Conservation (phyloP, 352 stramenopile genomes). For the Pythium volutum region DNA sequence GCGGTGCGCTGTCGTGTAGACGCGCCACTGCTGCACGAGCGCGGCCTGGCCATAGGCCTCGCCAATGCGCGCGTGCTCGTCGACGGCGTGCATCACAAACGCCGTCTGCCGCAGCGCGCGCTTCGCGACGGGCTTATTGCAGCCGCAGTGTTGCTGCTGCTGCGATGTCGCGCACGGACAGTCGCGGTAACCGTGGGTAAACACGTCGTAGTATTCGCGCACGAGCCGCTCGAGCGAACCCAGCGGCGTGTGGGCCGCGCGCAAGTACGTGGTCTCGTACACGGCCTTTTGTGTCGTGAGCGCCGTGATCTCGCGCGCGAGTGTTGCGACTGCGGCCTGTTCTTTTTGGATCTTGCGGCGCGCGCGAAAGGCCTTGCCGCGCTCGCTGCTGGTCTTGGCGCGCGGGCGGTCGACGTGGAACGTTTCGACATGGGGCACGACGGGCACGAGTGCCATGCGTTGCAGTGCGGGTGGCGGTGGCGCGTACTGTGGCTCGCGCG, state of each 20-base stretch:
- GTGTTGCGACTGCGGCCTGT: neutral
- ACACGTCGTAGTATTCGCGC: slow-evolving; percentile 13
- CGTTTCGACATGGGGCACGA: slow-evolving; percentile 3
- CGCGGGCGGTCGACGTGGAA: neutral
- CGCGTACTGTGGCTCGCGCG: too few species aligned
- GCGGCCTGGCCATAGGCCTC: slow-evolving; percentile 2
- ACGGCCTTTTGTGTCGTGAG: neutral
- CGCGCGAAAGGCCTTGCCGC: slow-evolving; percentile 17
- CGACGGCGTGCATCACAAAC: slow-evolving; percentile 1
- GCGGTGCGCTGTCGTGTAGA: neutral
- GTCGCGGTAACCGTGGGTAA: slow-evolving; percentile 3
- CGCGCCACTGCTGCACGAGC: slow-evolving; percentile 3
- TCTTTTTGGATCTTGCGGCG: neutral
- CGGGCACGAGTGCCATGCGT: neutral
- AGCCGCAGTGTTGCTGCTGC: neutral
- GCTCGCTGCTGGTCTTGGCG: slow-evolving; percentile 20
- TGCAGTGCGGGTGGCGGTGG: neutral
- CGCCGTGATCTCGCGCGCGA: neutral
- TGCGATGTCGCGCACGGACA: neutral
- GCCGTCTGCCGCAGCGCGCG: neutral
- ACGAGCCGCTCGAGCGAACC: slow-evolving; percentile 12
- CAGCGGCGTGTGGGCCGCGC: neutral
- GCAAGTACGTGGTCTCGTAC: neutral
- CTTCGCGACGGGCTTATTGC: neutral
- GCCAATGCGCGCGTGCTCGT: slow-evolving; percentile 1